Evolutionary conservation across 768 basidiomycete species (phyloP).

Genomic region (Hypholoma fasciculare): DNA sequence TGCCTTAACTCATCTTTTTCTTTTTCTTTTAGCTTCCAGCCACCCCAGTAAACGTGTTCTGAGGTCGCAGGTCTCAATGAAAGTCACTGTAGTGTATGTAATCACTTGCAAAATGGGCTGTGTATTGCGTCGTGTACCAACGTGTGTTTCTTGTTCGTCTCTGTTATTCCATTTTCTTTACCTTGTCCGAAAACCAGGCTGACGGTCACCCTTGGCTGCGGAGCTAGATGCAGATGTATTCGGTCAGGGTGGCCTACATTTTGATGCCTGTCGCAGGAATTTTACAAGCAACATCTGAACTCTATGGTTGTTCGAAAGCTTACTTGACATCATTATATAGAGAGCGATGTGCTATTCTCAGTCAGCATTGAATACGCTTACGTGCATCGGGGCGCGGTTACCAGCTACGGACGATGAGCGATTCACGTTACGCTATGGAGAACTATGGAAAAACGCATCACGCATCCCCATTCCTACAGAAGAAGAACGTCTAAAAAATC

Average conservation of each 20-base stretch:
- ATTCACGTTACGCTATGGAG: conserved; percentile 11
- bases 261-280: not conserved
- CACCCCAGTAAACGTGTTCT: conserved; percentile 15
- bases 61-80: conserved; percentile 1
- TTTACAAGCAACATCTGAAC: not conserved
- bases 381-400: conserved; percentile 6
- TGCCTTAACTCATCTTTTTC: conserved; percentile 5
- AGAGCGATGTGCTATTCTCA: conserved; percentile 4
- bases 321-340: conserved; percentile 12
- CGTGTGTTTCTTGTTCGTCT: conserved; percentile 3
- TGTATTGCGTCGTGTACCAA: conserved; percentile 4
- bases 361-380: not conserved
- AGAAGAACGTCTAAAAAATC: no score
- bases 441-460: not conserved
- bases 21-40: not conserved
- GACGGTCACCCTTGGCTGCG: conserved; percentile 1
- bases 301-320: conserved; percentile 8
- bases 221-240: not conserved
- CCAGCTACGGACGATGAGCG: not conserved
- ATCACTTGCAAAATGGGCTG: conserved; percentile 5
- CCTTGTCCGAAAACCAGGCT: conserved; percentile 2
- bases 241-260: not conserved
- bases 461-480: not conserved
- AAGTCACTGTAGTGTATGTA: conserved; percentile 8
- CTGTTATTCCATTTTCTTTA: not conserved